Conservation (phyloP, 192 early-diverging fungal genomes). For the Rhizophagus sp. region DNA sequence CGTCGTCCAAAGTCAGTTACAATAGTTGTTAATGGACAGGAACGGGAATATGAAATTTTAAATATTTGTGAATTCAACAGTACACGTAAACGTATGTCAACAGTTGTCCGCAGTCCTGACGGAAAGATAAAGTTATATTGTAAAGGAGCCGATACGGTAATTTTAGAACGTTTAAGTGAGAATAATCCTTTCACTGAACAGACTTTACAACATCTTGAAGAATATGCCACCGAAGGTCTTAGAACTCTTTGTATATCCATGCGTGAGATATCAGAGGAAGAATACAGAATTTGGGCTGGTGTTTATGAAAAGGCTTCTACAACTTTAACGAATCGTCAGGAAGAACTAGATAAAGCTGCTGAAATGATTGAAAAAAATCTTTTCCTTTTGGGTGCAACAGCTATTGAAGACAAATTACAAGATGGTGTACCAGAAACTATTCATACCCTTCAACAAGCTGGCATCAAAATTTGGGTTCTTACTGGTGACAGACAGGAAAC, state of each 20-base stretch:
- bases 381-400: conserved; percentile 92
- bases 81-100: conserved; percentile 98
- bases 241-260: conserved; percentile 96
- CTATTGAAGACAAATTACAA: conserved; percentile 98
- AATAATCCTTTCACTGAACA: conserved; percentile 70
- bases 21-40: conserved; percentile 42
- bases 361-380: conserved; percentile 95
- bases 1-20: conserved; percentile 63
- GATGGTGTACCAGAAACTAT: conserved; percentile 99
- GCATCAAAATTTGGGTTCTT: conserved; percentile 97
- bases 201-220: conserved; percentile 82
- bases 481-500: conserved; percentile 99
- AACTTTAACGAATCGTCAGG: conserved; percentile 84
- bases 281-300: conserved; percentile 81
- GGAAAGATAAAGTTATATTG: conserved; percentile 88
- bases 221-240: conserved; percentile 94
- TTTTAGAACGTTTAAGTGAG: conserved; percentile 82
- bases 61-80: conserved; percentile 99
- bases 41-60: conserved; percentile 84
- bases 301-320: conserved; percentile 88
- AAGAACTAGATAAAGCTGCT: conserved; percentile 87
- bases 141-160: conserved; percentile 98
- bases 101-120: conserved; percentile 83
- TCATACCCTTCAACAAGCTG: conserved; percentile 90
- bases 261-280: conserved; percentile 85